Base-by-base conservation (phyloP, 2,329 filamentous ascomycete genomes). In the Metarhizium brunneum region DNA sequence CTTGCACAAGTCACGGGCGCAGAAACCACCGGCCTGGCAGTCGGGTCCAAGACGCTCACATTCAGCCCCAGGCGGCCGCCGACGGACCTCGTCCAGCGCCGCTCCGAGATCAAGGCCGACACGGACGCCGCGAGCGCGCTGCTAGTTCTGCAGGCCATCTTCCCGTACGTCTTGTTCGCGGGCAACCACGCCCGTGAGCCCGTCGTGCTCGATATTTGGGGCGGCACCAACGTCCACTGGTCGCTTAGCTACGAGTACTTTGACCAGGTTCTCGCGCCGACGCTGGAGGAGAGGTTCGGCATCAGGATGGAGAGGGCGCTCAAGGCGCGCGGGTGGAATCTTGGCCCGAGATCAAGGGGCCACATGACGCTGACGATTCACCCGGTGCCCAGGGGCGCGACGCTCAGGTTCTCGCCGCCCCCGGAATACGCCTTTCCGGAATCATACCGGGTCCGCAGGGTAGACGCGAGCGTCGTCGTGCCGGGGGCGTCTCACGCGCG, bases 181-280 rank as follows among this genome's bases (percentile, higher is more conserved):
- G 71, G 73, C n/a, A 72, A 73, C 57, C 68, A 70, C 6, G 64
- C 58, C n/a, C 65, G 62, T 6, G 70, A 75, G 30, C 73, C 76
- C 2, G 68, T 84, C 25, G 71, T 73, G 35, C 60, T 85, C 5
- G 71, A 74, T 18, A 76, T 86, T 6, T 72, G 75, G 2, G 82
- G 82, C 5, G 82, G 83, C 16, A 85, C 82, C 1, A 85, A 86
- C 59, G 77, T 81, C 2, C 70, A 73, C 10, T 82, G 75, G 62
- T 82, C 81, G 0, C 71, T 75, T 1, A 81, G 76, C n/a, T 84
- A 74, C 57, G 82, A 86, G 62, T 86, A 85, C 62, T 68, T 85
- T 3, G 80, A 83, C 61, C 82, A 85, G 61, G 77, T 85, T 0
- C 71, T 86, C 1, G 67, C 84, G 36, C 82, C 82, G 2, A 70